A percentile compares a stretch with the other conserved stretches of the same genome.
phyloP scores from a whole-genome alignment of 306 rosid species.

The Canavalia gladiata region DNA sequence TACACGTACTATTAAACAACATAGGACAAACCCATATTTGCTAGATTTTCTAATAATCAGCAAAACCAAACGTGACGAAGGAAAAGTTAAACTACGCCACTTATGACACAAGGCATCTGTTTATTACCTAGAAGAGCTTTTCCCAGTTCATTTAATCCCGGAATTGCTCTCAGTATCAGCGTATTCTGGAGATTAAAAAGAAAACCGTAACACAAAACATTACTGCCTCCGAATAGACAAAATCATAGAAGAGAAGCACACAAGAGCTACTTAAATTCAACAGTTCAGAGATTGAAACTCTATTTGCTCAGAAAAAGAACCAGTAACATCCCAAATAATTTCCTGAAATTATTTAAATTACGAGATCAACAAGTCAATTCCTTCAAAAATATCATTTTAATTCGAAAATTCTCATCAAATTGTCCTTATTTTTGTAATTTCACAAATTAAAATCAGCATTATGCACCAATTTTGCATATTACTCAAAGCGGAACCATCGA shows the following conservation, averaged over 20 bases:
- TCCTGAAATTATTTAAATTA: too few species aligned
- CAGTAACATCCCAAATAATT: too few species aligned
- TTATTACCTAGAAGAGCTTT: slow-evolving; percentile 76
- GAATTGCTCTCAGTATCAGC: slow-evolving; percentile 88
- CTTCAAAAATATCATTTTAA: too few species aligned
- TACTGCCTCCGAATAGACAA: not conserved
- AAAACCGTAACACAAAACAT: slow-evolving; percentile 32
- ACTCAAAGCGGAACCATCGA: not conserved
- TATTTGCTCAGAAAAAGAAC: not conserved
- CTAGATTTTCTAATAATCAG: not conserved
- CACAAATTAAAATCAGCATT: too few species aligned
- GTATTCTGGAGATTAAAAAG: slow-evolving; percentile 71
- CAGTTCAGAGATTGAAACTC: not conserved
- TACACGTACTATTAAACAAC: not conserved
- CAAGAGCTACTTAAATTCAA: not conserved
- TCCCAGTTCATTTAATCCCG: slow-evolving; percentile 85
- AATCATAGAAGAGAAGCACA: slow-evolving; percentile 18
- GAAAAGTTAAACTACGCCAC: not conserved
- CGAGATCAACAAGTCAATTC: too few species aligned
- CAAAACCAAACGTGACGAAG: not conserved
- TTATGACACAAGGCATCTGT: not conserved
- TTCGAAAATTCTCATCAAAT: too few species aligned
- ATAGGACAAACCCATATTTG: not conserved
- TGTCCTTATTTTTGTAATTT: too few species aligned
- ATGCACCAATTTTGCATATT: too few species aligned